A percentile compares a stretch with the other conserved stretches of the same genome.
Conservation (phyloP, 306 rosid species). For the Prunus fruticosa region DNA sequence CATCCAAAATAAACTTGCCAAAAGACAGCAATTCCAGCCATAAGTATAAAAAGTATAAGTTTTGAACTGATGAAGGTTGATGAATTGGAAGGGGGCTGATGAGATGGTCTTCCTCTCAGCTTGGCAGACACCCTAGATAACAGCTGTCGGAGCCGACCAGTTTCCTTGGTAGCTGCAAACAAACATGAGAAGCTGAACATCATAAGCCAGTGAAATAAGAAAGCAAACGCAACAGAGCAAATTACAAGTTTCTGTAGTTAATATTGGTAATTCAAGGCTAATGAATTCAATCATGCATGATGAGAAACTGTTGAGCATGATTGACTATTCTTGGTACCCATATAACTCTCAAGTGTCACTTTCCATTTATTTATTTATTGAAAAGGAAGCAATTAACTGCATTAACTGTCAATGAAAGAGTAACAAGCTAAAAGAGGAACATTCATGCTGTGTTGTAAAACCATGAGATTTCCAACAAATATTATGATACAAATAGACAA, state of each 20-base stretch:
- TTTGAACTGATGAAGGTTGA: conserved; percentile 49
- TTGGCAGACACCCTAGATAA: conserved; percentile 50
- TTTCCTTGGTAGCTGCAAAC: conserved; percentile 49
- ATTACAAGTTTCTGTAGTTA: not conserved
- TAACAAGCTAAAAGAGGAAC: not conserved
- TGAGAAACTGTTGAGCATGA: not conserved
- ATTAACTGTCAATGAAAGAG: not conserved
- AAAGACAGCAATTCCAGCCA: conserved; percentile 65
- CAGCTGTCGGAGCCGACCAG: conserved; percentile 23
- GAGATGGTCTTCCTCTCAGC: conserved; percentile 51
- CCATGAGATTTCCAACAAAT: not conserved
- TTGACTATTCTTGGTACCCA: not conserved
- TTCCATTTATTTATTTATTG: not conserved
- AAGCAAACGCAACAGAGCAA: not conserved
- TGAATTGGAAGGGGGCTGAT: conserved; percentile 32
- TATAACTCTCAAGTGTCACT: not conserved
- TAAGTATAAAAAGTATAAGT: conserved; percentile 44
- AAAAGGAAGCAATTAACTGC: not conserved
- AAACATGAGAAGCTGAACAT: conserved; percentile 21
- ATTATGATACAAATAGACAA: not conserved
- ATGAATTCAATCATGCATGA: not conserved
- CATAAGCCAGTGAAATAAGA: not conserved
- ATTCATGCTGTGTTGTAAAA: not conserved
- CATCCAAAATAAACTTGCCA: conserved; percentile 67
- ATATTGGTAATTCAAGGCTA: not conserved